phyloP scores from a whole-genome alignment of 1,284 basidiomycete genomes.

The Filobasidium uniguttulatum region DNA sequence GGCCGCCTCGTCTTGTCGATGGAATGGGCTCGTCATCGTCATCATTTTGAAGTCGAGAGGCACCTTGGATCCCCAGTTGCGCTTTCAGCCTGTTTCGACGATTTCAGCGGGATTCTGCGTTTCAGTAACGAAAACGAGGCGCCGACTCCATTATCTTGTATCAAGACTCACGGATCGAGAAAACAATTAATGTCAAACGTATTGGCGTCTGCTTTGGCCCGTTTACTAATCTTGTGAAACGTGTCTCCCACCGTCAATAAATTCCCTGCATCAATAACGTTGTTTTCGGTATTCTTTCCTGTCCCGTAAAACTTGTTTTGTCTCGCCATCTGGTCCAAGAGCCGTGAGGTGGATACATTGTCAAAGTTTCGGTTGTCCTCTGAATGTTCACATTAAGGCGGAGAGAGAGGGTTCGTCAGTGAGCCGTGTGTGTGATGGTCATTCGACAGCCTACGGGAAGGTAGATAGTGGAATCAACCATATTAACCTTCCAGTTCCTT shows the following conservation, averaged over 20 bases:
- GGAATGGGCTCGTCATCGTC: conserved; percentile 22
- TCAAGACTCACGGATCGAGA: conserved; percentile 24
- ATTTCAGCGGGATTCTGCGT: not conserved
- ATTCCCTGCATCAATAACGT: conserved; percentile 12
- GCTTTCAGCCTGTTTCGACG: not conserved
- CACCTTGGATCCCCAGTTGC: conserved; percentile 5
- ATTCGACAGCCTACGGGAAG: not conserved
- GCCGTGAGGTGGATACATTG: not conserved
- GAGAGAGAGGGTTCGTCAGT: too few species aligned
- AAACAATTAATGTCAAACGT: conserved; percentile 40
- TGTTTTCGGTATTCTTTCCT: conserved; percentile 7
- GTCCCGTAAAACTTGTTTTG: not conserved
- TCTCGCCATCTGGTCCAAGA: not conserved
- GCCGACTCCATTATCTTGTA: not conserved
- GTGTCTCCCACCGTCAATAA: conserved; percentile 9
- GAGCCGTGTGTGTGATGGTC: too few species aligned
- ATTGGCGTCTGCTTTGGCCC: conserved; percentile 22
- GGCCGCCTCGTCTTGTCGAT: conserved; percentile 14
- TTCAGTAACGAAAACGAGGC: not conserved
- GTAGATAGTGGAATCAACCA: not conserved
- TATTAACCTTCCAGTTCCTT: not conserved
- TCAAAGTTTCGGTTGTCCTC: conserved; percentile 6
- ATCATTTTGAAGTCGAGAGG: conserved; percentile 9
- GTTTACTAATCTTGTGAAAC: conserved; percentile 8
- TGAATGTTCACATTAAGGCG: not conserved